phyloP scores from a whole-genome alignment of 257 asterid genomes.

The Salvia miltiorrhiza region DNA sequence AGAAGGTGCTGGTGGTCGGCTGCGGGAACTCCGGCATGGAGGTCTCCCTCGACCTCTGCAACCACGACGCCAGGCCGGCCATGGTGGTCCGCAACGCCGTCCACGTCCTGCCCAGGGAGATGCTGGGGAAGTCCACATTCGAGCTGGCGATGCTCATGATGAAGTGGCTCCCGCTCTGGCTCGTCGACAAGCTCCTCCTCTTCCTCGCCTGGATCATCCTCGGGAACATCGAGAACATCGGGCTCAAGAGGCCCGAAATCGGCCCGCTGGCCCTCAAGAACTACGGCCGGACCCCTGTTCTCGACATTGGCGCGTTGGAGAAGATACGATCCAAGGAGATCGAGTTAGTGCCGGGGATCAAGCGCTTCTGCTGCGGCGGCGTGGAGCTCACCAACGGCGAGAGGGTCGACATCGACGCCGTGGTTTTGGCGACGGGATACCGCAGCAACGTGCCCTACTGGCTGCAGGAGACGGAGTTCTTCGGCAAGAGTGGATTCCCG shows the following conservation, averaged over 20 bases:
- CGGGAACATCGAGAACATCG: conserved; percentile 62
- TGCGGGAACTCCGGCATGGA: conserved; percentile 97
- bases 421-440: conserved; percentile 82
- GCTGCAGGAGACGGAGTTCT: conserved; percentile 83
- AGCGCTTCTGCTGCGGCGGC: conserved; percentile 36
- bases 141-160: conserved; percentile 64
- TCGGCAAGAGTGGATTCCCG: conserved; percentile 65
- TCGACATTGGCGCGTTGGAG: conserved; percentile 70
- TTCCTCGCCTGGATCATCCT: conserved; percentile 67
- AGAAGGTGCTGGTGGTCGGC: conserved; percentile 81
- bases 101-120: conserved; percentile 80
- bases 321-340: conserved; percentile 59
- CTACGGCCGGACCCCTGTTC: conserved; percentile 81
- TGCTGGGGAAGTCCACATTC: conserved; percentile 69
- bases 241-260: conserved; percentile 52
- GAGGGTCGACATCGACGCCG: conserved; percentile 54
- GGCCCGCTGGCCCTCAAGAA: conserved; percentile 79
- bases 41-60: conserved; percentile 93
- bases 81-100: conserved; percentile 89
- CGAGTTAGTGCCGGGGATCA: conserved; percentile 60
- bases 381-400: conserved; percentile 59
- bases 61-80: conserved; percentile 69
- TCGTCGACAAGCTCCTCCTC: conserved; percentile 68
- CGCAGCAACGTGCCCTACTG: conserved; percentile 91
- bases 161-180: conserved; percentile 81